Evolutionary conservation across 805 yeast genomes (phyloP).

Genomic region (Candida krabiensis): DNA sequence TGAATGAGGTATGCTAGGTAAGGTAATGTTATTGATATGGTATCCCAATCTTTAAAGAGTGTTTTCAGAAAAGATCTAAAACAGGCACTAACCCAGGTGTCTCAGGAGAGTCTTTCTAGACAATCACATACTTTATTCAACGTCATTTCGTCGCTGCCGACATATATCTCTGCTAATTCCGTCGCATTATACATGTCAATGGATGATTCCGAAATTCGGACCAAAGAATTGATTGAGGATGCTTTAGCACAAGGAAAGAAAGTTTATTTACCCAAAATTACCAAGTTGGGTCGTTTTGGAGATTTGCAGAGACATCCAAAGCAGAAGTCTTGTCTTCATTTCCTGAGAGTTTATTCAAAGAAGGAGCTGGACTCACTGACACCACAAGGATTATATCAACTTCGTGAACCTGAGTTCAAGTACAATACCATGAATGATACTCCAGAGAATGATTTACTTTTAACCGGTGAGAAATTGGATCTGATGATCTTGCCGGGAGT

Average conservation of each 20-base stretch:
- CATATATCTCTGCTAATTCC: conserved; percentile 43
- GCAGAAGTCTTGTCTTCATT: conserved; percentile 50
- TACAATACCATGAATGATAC: background rate
- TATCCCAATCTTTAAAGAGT: conserved; percentile 1
- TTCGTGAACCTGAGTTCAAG: conserved; percentile 61
- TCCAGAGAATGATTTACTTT: conserved; percentile 24
- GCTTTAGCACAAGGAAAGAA: conserved; percentile 49
- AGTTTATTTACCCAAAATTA: conserved; percentile 57
- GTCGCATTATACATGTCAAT: conserved; percentile 77
- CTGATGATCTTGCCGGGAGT: conserved; percentile 82
- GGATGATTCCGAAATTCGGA: conserved; percentile 69
- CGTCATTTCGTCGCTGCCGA: conserved; percentile 12
- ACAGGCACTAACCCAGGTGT: background rate
- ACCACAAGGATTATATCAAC: conserved; percentile 68
- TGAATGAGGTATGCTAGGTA: too few relatives aligned
- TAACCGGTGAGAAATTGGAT: conserved; percentile 44
- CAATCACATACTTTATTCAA: conserved; percentile 12
- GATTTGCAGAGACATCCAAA: conserved; percentile 24
- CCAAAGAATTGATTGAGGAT: conserved; percentile 49
- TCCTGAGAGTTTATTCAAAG: conserved; percentile 48
- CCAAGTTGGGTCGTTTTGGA: conserved; percentile 29
- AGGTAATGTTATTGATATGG: too few relatives aligned
- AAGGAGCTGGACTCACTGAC: conserved; percentile 44
- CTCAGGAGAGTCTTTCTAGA: conserved; percentile 3
- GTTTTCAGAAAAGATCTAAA: background rate